Evolutionary conservation across 352 stramenopile genomes (phyloP), one percentile per base, ranked within the genome.

Genomic region (Poterioochromonas sp.): DNA sequence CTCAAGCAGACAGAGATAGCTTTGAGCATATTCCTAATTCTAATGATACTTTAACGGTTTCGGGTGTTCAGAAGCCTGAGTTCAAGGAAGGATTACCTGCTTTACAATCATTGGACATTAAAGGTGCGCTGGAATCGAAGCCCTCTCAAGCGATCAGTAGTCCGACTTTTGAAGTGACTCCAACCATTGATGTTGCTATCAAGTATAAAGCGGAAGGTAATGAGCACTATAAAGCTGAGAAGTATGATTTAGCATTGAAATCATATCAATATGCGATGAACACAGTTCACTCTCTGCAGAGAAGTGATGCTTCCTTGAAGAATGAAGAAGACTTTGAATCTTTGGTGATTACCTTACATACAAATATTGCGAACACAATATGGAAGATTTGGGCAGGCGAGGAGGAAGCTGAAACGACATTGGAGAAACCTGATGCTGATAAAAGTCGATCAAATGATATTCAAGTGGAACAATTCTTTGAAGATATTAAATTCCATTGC

Each of bases 341-440:
- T n/a, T 35, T 71, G 15, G 5, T 71, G 8, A 49, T 40, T 26
- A n/a, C 62, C 11, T 71, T 71, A 29, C 26, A 71, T 71, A 44
- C 12, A 11, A 71, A 71, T 71, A 22, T 37, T 43, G 39, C 35
- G 11, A 47, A 15, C 2, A 8, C 35, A 5, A 5, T 35, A 5
- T 71, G 62, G 62, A 71, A 71, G 39, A 35, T 43, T 8, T 29
- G 8, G 20, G 11, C 34, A 49, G 3, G 1, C 3, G 15, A 11
- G 20, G 40, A 43, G 34, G 35, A 40, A 49, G 8, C 29, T 49
- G n/a, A n/a, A n/a, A n/a, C n/a, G n/a, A n/a, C n/a, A n/a, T n/a
- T n/a, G n/a, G n/a, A n/a, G n/a, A 71, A 40, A 5, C 15, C 8
- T 71, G 62, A 40, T 3, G 34, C 26, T 32, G 54, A 71, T 26